These are phyloP conservation scores for Cryptomeria japonica DNA, from an alignment of 75 land plant species.

Conservation along the genomic window DNA sequence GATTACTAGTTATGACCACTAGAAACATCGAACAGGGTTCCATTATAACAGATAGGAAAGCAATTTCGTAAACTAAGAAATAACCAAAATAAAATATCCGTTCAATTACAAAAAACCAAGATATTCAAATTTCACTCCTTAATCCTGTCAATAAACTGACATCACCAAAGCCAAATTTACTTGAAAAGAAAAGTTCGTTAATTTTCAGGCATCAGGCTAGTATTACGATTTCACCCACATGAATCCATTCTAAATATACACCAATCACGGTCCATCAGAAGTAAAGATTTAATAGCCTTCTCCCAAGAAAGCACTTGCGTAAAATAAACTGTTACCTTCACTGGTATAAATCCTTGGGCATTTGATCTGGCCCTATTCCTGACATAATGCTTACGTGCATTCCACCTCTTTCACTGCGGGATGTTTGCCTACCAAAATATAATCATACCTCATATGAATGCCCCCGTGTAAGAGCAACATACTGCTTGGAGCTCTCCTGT, in stretches of 20 bases:
- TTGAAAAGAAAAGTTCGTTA: background rate
- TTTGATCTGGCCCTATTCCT: background rate
- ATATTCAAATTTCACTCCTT: slow-evolving; percentile 2
- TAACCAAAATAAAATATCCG: background rate
- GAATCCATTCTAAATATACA: background rate
- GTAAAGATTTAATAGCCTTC: background rate
- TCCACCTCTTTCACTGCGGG: background rate
- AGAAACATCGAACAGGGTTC: background rate
- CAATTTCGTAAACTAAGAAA: background rate
- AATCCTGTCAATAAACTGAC: background rate
- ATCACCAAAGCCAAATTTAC: background rate
- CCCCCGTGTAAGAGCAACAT: background rate
- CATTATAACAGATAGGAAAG: background rate
- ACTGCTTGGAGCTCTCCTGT: background rate
- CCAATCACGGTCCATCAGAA: background rate
- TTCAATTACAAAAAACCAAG: background rate
- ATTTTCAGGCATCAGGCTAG: background rate
- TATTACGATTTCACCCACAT: background rate
- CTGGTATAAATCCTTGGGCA: background rate
- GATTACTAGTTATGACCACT: background rate
- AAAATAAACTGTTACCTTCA: background rate
- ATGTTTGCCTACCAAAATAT: background rate
- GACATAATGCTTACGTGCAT: background rate
- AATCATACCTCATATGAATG: background rate
- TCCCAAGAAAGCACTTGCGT: background rate